phyloP scores from a whole-genome alignment of 2,329 filamentous ascomycete genomes.

The Hawksworthiomyces lignivorus region DNA sequence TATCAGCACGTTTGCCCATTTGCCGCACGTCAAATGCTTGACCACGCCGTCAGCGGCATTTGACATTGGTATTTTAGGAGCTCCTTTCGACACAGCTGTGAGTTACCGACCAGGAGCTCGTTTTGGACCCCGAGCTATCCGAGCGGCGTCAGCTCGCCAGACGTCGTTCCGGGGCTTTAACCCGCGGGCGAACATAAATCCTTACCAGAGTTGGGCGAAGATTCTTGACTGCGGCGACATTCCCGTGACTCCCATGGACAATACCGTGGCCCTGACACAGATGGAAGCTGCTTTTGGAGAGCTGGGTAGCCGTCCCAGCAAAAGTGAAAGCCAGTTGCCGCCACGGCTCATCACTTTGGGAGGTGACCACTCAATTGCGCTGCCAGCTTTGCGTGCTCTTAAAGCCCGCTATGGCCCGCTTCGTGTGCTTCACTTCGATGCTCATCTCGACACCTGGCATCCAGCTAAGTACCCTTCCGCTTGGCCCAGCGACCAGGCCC shows the following conservation, averaged over 20 bases:
- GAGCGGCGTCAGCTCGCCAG: slow-evolving; percentile 72
- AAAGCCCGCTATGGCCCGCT: slow-evolving; percentile 22
- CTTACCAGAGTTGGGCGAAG: slow-evolving; percentile 68
- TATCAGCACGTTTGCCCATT: slow-evolving; percentile 66
- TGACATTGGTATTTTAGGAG: slow-evolving; percentile 65
- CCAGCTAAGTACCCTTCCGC: slow-evolving; percentile 66
- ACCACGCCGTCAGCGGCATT: slow-evolving; percentile 53
- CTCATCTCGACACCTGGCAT: slow-evolving; percentile 20
- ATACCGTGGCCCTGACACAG: slow-evolving; percentile 68
- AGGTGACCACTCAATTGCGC: slow-evolving; percentile 23
- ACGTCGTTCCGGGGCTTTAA: slow-evolving; percentile 76
- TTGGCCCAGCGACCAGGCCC: slow-evolving; percentile 64
- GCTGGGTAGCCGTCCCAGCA: slow-evolving; percentile 37
- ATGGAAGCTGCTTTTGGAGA: slow-evolving; percentile 75
- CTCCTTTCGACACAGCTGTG: slow-evolving; percentile 65
- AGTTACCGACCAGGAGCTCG: slow-evolving; percentile 66
- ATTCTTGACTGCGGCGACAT: slow-evolving; percentile 87
- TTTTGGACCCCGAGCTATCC: slow-evolving; percentile 81
- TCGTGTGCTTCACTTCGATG: slow-evolving; percentile 24
- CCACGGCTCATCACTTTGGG: slow-evolving; percentile 17
- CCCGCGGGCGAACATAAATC: slow-evolving; percentile 71
- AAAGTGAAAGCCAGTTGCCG: too few species aligned
- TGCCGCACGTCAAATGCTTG: slow-evolving; percentile 60
- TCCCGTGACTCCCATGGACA: slow-evolving; percentile 78
- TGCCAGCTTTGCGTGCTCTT: slow-evolving; percentile 21